Evolutionary conservation across 768 basidiomycete species (phyloP), one percentile per base, ranked within the genome.

Genomic region (Aureoboletus auriporus): DNA sequence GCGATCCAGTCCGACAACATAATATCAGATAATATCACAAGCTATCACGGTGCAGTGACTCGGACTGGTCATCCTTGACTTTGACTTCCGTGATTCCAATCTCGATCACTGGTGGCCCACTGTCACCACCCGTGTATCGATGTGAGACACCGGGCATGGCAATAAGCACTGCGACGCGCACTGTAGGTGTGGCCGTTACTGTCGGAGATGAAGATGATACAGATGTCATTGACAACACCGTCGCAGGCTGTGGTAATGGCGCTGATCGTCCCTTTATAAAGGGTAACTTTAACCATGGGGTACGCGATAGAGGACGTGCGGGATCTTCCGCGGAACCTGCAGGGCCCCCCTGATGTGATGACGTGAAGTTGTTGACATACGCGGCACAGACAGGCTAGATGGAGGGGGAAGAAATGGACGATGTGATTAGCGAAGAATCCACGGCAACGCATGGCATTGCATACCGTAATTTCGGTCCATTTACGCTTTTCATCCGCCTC

Each of bases 81-180:
- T 48, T 28, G 1, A 65, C 57, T 27, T 63, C 54, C 5, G 55
- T 55, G 5, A 69, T 23, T 4, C 70, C 70, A 9, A 71, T 53
- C 54, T 71, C 70, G 5, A 71, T 40, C 29, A 63, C 55, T 5
- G 71, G 71, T 11, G 62, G 59, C n/a, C 55, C 57, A 10, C 34
- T 52, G 28, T 59, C 63, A 29, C 64, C 67, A 12, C 31, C 13
- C 13, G 44, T 9, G 9, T 46, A 51, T 16, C 44, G 49, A 38
- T 20, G 53, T 13, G 51, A 31, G 9, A 27, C 11, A 23, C 27
- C 30, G 16, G 75, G 75, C 75, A 76, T 75, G 5, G 75, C 74
- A 35, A 76, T 71, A 29, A 76, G 60, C 14, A 76, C 72, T 0
- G 71, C 68, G 28, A 76, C 65, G 31, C 64, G 65, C 23, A 76